phyloP scores from a whole-genome alignment of 768 basidiomycete species.

The Lactarius tabidus region DNA sequence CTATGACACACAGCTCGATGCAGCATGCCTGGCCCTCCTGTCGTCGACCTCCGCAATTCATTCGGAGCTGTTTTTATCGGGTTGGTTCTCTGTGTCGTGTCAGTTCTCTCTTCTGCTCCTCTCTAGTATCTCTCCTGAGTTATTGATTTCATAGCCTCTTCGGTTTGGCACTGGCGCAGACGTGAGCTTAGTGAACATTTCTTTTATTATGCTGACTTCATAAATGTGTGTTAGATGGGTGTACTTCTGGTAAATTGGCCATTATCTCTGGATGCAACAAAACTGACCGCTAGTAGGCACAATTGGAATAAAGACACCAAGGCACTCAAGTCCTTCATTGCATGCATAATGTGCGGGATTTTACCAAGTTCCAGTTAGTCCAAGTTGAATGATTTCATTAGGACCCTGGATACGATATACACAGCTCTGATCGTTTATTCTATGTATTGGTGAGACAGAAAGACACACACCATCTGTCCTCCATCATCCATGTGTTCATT shows the following conservation, averaged over 20 bases:
- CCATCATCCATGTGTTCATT: neutral
- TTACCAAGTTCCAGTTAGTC: no score
- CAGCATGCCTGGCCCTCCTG: neutral
- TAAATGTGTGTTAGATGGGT: conserved; percentile 2
- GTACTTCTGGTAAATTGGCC: neutral
- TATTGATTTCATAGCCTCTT: neutral
- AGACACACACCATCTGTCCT: no score
- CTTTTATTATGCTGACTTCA: neutral
- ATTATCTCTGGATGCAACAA: neutral
- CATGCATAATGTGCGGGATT: neutral
- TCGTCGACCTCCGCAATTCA: conserved; percentile 1
- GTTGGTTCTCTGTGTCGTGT: neutral
- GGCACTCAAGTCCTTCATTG: neutral
- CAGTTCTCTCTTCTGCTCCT: neutral
- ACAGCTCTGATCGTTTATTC: conserved; percentile 41
- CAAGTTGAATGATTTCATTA: conserved; percentile 14
- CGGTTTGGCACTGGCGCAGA: conserved; percentile 4
- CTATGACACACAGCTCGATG: no score
- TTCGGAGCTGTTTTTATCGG: conserved; percentile 7
- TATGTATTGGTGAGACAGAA: conserved; percentile 42
- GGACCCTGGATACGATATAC: conserved; percentile 44
- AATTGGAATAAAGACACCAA: neutral
- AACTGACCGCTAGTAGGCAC: neutral
- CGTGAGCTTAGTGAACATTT: neutral
- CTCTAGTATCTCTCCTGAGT: neutral